phyloP scores from a whole-genome alignment of 2,329 filamentous ascomycete genomes.

The Aspergillus fischeri region DNA sequence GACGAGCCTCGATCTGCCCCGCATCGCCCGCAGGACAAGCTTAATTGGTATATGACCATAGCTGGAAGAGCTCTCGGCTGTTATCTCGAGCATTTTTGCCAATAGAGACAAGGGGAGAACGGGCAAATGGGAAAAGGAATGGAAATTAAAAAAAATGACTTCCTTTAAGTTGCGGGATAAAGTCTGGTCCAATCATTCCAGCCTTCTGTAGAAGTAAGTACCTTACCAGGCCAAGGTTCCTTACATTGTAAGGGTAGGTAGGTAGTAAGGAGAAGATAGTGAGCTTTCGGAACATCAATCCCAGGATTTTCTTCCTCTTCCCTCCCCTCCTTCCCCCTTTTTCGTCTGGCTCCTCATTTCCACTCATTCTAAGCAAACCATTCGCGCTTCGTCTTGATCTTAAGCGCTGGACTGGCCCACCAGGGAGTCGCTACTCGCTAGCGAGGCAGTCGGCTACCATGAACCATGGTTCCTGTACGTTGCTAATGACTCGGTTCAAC shows the following conservation, averaged over 20 bases:
- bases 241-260: neutral
- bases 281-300: neutral
- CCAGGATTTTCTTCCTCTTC: neutral
- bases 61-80: slow-evolving; percentile 1
- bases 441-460: neutral
- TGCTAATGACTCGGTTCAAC: neutral
- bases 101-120: neutral
- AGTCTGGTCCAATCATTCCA: slow-evolving; percentile 3
- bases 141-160: neutral
- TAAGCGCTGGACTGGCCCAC: neutral
- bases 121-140: slow-evolving; percentile 1
- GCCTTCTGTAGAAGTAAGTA: neutral
- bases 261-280: neutral
- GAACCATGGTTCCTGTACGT: neutral
- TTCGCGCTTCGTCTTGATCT: neutral
- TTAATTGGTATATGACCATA: slow-evolving; percentile 13
- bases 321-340: neutral
- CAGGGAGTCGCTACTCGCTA: neutral
- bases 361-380: neutral
- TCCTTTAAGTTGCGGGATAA: neutral
- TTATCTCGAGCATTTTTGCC: neutral
- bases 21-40: slow-evolving; percentile 18
- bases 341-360: neutral
- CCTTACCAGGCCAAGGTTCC: neutral
- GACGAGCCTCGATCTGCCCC: slow-evolving; percentile 21